Evolutionary conservation across 2,329 filamentous ascomycete genomes (phyloP).

Genomic region (Diaporthe helianthi): DNA sequence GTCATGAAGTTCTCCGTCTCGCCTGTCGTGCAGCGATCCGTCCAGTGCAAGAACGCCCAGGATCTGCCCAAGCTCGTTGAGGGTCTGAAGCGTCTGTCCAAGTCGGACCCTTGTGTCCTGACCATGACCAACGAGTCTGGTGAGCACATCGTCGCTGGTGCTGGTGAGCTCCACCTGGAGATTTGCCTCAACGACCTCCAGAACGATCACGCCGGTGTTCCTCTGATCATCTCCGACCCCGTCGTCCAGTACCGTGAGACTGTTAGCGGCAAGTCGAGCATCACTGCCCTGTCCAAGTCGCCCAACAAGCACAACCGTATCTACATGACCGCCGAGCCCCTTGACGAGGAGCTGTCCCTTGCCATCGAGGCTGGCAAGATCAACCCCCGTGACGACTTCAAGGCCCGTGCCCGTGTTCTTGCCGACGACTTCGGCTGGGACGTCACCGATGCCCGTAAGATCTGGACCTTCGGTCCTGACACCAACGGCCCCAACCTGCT

Average conservation of each 20-base stretch:
- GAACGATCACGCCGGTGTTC: constrained; percentile 98
- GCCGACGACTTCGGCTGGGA: constrained; percentile 99
- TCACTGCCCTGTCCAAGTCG: constrained; percentile 97
- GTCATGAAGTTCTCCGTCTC: constrained; percentile 99
- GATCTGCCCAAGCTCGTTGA: constrained; percentile 99
- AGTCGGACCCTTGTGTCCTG: constrained; percentile 98
- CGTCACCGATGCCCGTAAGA: constrained; percentile 99
- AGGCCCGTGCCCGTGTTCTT: constrained; percentile 93
- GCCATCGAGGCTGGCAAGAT: constrained; percentile 95
- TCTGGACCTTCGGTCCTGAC: constrained; percentile 99
- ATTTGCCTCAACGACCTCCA: constrained; percentile 99
- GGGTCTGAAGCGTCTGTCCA: constrained; percentile 99
- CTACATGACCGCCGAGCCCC: constrained; percentile 90
- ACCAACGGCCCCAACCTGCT: constrained; percentile 97
- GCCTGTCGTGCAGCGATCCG: constrained; percentile 96
- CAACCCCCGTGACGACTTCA: constrained; percentile 96
- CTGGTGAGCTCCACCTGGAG: constrained; percentile 98
- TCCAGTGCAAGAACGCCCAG: constrained; percentile 99
- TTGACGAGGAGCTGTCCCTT: constrained; percentile 88
- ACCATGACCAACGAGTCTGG: constrained; percentile 88
- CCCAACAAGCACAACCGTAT: constrained; percentile 99
- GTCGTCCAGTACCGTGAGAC: constrained; percentile 99
- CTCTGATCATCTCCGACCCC: constrained; percentile 96
- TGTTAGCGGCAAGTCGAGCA: constrained; percentile 82
- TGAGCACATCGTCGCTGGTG: constrained; percentile 99